phyloP scores from a whole-genome alignment of 2,329 filamentous ascomycete genomes.

The Xylaria hypoxylon region DNA sequence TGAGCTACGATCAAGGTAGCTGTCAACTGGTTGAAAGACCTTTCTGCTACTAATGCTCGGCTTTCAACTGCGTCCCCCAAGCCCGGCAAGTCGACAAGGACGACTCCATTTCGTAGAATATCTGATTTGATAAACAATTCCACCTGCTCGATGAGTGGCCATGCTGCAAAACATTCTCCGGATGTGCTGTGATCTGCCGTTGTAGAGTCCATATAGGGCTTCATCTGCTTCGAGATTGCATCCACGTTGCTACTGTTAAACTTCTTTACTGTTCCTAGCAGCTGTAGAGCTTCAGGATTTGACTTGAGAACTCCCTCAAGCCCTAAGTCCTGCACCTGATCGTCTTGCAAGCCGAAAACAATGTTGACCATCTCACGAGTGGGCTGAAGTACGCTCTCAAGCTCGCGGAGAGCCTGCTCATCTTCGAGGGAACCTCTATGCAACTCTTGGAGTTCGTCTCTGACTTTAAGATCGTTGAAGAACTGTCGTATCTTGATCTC shows the following conservation, averaged over 20 bases:
- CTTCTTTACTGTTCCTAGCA: slow-evolving; percentile 23
- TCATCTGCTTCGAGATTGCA: slow-evolving; percentile 37
- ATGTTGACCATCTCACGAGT: slow-evolving; percentile 43
- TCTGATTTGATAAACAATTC: slow-evolving; percentile 58
- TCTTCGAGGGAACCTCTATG: slow-evolving; percentile 22
- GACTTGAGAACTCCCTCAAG: slow-evolving; percentile 34
- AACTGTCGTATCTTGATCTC: slow-evolving; percentile 35
- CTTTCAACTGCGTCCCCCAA: slow-evolving; percentile 56
- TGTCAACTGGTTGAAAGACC: slow-evolving; percentile 40
- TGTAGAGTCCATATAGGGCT: slow-evolving; percentile 49
- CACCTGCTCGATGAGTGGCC: slow-evolving; percentile 54
- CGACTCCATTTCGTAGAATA: slow-evolving; percentile 61
- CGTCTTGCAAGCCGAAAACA: slow-evolving; percentile 41
- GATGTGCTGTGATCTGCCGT: slow-evolving; percentile 25
- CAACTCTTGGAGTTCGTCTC: neutral
- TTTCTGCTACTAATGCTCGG: slow-evolving; percentile 44
- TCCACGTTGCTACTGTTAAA: slow-evolving; percentile 25
- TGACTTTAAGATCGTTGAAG: slow-evolving; percentile 30
- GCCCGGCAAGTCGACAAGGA: slow-evolving; percentile 66
- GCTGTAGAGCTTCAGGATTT: slow-evolving; percentile 22
- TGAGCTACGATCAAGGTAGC: slow-evolving; percentile 48
- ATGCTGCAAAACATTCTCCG: slow-evolving; percentile 43
- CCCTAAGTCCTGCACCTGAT: slow-evolving; percentile 25
- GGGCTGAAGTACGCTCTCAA: slow-evolving; percentile 4
- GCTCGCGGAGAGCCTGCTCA: slow-evolving; percentile 32